These are phyloP conservation scores for Mycena sanguinolenta DNA, from an alignment of 768 basidiomycete genomes.

Conservation along the genomic window DNA sequence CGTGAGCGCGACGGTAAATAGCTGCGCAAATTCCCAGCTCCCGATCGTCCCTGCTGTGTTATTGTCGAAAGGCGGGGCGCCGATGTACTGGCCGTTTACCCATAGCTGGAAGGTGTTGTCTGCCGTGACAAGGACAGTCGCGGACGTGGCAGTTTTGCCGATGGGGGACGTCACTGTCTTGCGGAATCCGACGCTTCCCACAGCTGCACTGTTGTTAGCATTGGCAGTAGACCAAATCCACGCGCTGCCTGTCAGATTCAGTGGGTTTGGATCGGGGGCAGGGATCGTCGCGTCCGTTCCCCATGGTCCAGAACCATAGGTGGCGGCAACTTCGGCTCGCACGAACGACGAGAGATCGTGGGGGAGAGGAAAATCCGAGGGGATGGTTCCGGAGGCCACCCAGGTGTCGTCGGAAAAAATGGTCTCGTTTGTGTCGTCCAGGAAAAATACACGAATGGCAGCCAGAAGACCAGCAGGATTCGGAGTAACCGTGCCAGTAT, in stretches of 20 bases:
- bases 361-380: slow-evolving; percentile 22
- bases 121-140: slow-evolving; percentile 12
- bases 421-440: slow-evolving; percentile 20
- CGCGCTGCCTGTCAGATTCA: slow-evolving; percentile 18
- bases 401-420: slow-evolving; percentile 25
- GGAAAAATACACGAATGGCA: slow-evolving; percentile 16
- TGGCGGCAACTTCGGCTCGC: slow-evolving; percentile 8
- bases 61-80: slow-evolving; percentile 16
- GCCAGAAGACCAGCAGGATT: background rate
- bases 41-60: background rate
- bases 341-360: slow-evolving; percentile 26
- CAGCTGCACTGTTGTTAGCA: slow-evolving; percentile 17
- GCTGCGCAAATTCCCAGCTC: slow-evolving; percentile 25
- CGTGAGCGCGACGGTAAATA: slow-evolving; percentile 12
- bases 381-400: slow-evolving; percentile 23
- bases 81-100: slow-evolving; percentile 28
- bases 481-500: background rate
- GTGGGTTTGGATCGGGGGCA: background rate
- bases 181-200: slow-evolving; percentile 30
- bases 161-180: slow-evolving; percentile 8
- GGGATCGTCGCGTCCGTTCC: slow-evolving; percentile 1
- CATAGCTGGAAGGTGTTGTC: slow-evolving; percentile 30
- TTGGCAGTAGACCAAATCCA: slow-evolving; percentile 30
- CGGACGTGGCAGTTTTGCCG: slow-evolving; percentile 15
- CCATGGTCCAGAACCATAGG: slow-evolving; percentile 31